phyloP scores from a whole-genome alignment of 176 grass and related monocot species.

The Ensete glaucum region DNA sequence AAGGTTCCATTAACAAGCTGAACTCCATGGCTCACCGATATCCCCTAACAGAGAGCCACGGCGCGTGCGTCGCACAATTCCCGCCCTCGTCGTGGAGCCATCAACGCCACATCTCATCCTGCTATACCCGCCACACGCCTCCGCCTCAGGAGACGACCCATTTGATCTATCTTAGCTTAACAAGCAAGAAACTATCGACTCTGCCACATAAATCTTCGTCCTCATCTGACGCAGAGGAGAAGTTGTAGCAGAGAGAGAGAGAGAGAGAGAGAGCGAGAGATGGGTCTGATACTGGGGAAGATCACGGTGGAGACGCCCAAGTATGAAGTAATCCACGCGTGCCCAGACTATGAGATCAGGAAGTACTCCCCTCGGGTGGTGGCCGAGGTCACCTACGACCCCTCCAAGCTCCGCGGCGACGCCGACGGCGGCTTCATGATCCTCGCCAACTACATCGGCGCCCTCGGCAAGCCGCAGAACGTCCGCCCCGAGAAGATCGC shows the following conservation, averaged over 20 bases:
- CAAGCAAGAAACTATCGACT: neutral
- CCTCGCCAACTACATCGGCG: slow-evolving; percentile 87
- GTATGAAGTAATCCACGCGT: slow-evolving; percentile 59
- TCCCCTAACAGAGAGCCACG: no score
- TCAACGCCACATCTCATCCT: neutral
- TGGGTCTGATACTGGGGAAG: slow-evolving; percentile 74
- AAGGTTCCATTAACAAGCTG: no score
- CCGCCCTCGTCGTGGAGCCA: neutral
- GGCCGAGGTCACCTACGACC: slow-evolving; percentile 85
- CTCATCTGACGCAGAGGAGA: no score
- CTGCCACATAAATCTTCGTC: neutral
- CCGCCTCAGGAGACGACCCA: neutral
- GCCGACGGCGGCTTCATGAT: slow-evolving; percentile 68
- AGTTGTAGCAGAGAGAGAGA: no score
- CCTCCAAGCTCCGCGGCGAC: slow-evolving; percentile 46
- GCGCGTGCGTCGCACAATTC: no score
- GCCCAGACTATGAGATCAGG: slow-evolving; percentile 82
- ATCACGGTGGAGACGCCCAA: slow-evolving; percentile 89
- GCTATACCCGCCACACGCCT: neutral
- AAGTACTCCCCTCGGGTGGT: slow-evolving; percentile 53
- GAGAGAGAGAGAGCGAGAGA: slow-evolving; percentile 2
- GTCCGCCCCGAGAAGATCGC: slow-evolving; percentile 66
- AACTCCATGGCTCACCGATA: no score
- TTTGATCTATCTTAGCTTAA: neutral
- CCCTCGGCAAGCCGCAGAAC: slow-evolving; percentile 62